Evolutionary conservation across 2,329 filamentous ascomycete genomes (phyloP).

Genomic region (Tolypocladium ophioglossoides): DNA sequence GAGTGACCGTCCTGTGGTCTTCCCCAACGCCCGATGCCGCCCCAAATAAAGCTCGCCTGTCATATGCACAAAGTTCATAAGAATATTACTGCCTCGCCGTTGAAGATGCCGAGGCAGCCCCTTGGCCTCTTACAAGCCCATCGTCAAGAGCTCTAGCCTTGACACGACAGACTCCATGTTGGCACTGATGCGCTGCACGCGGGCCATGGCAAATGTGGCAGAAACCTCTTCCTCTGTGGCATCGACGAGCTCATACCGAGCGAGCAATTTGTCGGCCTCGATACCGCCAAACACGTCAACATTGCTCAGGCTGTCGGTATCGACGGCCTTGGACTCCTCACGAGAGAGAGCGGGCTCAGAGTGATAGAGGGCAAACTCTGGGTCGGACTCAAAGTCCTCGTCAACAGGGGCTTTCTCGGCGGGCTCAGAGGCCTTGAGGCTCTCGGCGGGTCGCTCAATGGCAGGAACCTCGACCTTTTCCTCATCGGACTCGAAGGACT

Average conservation of each 20-base stretch:
- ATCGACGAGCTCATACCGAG: constrained; percentile 55
- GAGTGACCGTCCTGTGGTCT: neutral
- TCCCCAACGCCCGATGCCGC: constrained; percentile 2
- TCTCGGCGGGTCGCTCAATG: constrained; percentile 36
- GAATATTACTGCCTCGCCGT: neutral
- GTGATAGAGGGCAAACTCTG: constrained; percentile 50
- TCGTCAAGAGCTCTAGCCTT: constrained; percentile 26
- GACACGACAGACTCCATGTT: constrained; percentile 23
- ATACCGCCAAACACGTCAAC: constrained; percentile 42
- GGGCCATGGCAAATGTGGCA: constrained; percentile 34
- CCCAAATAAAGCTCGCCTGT: neutral
- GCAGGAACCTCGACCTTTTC: constrained; percentile 48
- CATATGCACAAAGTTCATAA: constrained; percentile 2
- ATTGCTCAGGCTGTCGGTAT: constrained; percentile 29
- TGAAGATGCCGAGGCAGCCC: neutral
- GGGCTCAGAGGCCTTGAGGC: constrained; percentile 16
- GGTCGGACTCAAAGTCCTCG: constrained; percentile 51
- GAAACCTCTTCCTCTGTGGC: constrained; percentile 36
- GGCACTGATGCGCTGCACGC: constrained; percentile 38
- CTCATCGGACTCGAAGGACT: constrained; percentile 30
- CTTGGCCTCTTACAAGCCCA: constrained; percentile 16
- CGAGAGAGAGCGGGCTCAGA: constrained; percentile 21
- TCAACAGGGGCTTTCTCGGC: constrained; percentile 25
- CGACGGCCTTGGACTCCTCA: constrained; percentile 25
- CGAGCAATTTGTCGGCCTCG: constrained; percentile 51